phyloP scores from a whole-genome alignment of 495 filamentous ascomycete species.

The Aspergillus nidulans region DNA sequence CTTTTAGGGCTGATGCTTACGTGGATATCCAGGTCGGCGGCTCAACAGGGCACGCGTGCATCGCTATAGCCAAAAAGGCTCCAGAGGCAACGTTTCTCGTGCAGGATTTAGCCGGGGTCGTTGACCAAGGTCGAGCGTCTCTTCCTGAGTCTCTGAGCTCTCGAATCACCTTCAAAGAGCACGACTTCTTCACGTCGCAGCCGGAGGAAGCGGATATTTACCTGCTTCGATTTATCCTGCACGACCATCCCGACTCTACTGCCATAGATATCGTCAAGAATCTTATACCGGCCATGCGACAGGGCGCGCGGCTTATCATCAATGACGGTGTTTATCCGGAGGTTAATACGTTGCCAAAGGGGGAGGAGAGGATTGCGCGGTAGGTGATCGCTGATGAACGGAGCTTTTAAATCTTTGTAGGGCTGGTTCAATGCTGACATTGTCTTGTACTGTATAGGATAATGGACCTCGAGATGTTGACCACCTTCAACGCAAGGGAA shows the following conservation, averaged over 20 bases:
- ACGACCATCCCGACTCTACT: constrained; percentile 41
- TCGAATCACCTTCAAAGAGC: constrained; percentile 38
- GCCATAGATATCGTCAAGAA: constrained; percentile 27
- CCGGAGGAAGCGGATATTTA: constrained; percentile 45
- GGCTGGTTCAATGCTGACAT: neutral
- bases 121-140: neutral
- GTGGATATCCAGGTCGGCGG: neutral
- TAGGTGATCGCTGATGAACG: neutral
- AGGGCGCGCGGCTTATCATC: neutral
- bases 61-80: neutral
- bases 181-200: constrained; percentile 47
- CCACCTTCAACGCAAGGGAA: neutral
- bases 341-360: neutral
- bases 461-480: constrained; percentile 14
- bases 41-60: constrained; percentile 5
- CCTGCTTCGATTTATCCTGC: constrained; percentile 44
- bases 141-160: neutral
- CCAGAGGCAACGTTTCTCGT: neutral
- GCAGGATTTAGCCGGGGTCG: constrained; percentile 20
- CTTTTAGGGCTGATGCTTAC: too few relatives aligned
- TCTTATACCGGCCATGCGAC: neutral
- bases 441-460: neutral
- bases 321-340: constrained; percentile 5
- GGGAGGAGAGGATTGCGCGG: constrained; percentile 5
- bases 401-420: neutral